Evolutionary conservation across 2,329 filamentous ascomycete genomes (phyloP).

Genomic region (Colletotrichum echinochloae): DNA sequence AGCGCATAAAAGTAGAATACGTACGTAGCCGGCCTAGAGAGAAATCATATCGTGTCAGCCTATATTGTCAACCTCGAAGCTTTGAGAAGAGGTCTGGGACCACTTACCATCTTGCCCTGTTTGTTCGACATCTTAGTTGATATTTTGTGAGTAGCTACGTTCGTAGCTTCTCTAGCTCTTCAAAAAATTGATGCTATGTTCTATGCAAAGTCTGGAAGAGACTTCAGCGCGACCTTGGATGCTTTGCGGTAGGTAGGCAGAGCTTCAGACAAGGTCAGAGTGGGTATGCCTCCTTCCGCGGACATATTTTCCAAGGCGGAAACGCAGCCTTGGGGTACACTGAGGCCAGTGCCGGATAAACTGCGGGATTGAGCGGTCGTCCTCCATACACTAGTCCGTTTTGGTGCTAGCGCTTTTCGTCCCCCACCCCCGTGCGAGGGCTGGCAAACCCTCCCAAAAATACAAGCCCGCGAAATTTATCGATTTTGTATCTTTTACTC

Average conservation of each 20-base stretch:
- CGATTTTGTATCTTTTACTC: background rate
- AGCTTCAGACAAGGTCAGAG: conserved; percentile 56
- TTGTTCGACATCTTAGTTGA: conserved; percentile 81
- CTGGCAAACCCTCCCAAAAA: conserved; percentile 57
- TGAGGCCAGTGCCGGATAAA: conserved; percentile 43
- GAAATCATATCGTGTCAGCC: conserved; percentile 68
- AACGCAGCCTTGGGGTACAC: conserved; percentile 49
- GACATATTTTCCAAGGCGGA: conserved; percentile 61
- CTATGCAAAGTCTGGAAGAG: conserved; percentile 51
- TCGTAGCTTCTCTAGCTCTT: conserved; percentile 49
- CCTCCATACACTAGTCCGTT: conserved; percentile 3
- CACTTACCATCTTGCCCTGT: conserved; percentile 98
- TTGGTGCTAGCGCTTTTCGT: conserved; percentile 8
- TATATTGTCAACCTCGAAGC: conserved; percentile 63
- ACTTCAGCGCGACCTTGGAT: conserved; percentile 57
- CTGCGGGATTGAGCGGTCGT: background rate
- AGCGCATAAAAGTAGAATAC: conserved; percentile 51
- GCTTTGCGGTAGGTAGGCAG: conserved; percentile 47
- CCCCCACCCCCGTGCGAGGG: conserved; percentile 51
- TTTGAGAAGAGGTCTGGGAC: conserved; percentile 52
- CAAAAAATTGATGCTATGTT: conserved; percentile 58
- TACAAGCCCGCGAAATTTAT: conserved; percentile 20
- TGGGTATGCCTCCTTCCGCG: conserved; percentile 46
- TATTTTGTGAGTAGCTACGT: conserved; percentile 48
- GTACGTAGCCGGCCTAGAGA: conserved; percentile 77